A percentile compares a stretch with the other conserved stretches of the same genome.
Evolutionary conservation across 257 asterid genomes (phyloP).

Genomic region (Solanum infundibuliforme): DNA sequence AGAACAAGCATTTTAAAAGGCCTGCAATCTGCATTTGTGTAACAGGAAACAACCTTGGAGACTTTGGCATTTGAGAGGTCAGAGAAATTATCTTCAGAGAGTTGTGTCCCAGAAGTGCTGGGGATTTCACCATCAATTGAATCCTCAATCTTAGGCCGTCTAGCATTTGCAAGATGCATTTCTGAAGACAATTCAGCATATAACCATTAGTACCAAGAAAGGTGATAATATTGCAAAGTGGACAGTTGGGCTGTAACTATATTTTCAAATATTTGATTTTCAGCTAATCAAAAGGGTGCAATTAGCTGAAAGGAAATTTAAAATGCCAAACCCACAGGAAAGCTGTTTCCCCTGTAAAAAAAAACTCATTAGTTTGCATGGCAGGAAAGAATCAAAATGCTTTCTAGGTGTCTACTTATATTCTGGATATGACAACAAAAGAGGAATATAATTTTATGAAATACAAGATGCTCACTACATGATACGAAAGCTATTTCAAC

Average conservation of each 20-base stretch:
- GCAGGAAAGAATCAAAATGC: background rate
- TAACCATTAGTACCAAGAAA: background rate
- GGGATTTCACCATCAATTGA: slow-evolving; percentile 61
- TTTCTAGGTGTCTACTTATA: background rate
- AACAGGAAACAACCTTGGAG: slow-evolving; percentile 34
- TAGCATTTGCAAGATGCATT: slow-evolving; percentile 73
- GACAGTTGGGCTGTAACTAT: background rate
- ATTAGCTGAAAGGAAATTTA: background rate
- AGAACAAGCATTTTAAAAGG: background rate
- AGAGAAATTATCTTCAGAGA: slow-evolving; percentile 31
- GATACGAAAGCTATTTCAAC: background rate
- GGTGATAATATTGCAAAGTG: background rate
- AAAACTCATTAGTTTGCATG: background rate
- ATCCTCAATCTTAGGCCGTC: slow-evolving; percentile 56
- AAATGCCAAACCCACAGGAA: background rate
- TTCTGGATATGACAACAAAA: background rate
- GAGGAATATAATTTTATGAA: background rate
- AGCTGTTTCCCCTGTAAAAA: background rate
- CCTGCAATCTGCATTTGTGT: background rate
- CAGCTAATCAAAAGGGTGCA: background rate
- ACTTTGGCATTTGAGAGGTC: slow-evolving; percentile 37
- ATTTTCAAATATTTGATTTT: background rate
- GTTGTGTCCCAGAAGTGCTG: slow-evolving; percentile 73
- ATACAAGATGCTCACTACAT: background rate
- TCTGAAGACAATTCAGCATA: slow-evolving; percentile 34